Conservation (phyloP, 352 stramenopile genomes). For the Pythium dissimile region DNA sequence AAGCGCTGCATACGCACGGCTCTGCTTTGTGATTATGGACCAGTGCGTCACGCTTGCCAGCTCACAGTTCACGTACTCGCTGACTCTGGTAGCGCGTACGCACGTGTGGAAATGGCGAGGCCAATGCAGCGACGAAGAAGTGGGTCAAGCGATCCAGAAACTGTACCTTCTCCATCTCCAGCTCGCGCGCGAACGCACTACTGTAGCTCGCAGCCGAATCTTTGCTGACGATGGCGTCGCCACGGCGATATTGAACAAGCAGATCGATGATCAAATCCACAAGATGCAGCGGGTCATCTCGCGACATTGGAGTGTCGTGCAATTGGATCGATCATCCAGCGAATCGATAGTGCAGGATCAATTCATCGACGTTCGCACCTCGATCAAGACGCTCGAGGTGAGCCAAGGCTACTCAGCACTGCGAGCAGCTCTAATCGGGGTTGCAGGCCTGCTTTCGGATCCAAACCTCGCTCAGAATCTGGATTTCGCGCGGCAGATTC, state of each 20-base stretch:
- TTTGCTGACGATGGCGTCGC: not conserved
- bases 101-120: constrained; percentile 26
- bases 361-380: constrained; percentile 16
- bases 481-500: not conserved
- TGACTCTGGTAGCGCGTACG: constrained; percentile 30
- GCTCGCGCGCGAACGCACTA: not conserved
- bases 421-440: not conserved
- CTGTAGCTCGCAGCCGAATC: not conserved
- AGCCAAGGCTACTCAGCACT: constrained; percentile 6
- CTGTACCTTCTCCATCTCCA: constrained; percentile 19
- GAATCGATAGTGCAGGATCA: not conserved
- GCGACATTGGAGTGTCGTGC: not conserved
- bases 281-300: not conserved
- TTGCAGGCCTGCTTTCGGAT: not conserved
- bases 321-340: not conserved
- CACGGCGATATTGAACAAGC: not conserved
- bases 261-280: not conserved
- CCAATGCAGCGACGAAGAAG: constrained; percentile 21
- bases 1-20: constrained; percentile 11
- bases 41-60: constrained; percentile 26
- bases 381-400: constrained; percentile 3
- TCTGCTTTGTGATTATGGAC: constrained; percentile 34
- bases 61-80: constrained; percentile 17
- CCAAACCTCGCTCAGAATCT: not conserved
- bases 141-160: constrained; percentile 19